Conservation (phyloP, 2,329 filamentous ascomycete species). For the Phaeophleospora eucalypticola region DNA sequence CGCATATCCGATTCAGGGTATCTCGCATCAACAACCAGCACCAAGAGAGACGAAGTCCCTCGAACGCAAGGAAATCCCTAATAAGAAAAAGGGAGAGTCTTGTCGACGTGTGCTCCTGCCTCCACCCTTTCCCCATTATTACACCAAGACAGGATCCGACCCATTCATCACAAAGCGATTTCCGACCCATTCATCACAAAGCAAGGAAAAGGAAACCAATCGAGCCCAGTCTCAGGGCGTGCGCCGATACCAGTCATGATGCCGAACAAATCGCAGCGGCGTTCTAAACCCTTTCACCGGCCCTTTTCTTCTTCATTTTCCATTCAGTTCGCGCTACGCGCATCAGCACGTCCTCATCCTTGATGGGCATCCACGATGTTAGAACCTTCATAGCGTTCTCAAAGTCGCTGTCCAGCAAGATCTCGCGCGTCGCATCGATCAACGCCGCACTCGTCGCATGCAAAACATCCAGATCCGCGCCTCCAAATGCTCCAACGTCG, state of each 20-base stretch:
- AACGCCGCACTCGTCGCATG: conserved; percentile 82
- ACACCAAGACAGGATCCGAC: too few species aligned
- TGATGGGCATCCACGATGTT: conserved; percentile 88
- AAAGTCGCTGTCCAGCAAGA: conserved; percentile 88
- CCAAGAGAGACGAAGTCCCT: not conserved
- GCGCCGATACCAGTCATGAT: too few species aligned
- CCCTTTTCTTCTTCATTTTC: conserved; percentile 60
- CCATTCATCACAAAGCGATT: too few species aligned
- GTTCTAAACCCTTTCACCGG: not conserved
- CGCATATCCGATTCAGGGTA: conserved; percentile 10
- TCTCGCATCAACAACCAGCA: conserved; percentile 8
- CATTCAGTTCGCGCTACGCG: conserved; percentile 83
- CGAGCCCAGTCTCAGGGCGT: not conserved
- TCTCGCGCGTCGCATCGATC: conserved; percentile 83
- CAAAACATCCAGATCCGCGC: conserved; percentile 74
- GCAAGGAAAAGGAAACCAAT: not conserved
- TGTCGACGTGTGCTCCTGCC: too few species aligned
- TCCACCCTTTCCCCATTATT: too few species aligned
- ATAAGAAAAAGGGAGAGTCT: not conserved
- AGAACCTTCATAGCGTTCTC: conserved; percentile 97
- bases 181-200: not conserved
- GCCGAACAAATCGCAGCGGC: too few species aligned
- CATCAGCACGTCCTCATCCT: conserved; percentile 92
- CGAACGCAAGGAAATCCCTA: too few species aligned
- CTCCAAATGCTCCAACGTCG: conserved; percentile 38